Conservation (phyloP, 805 yeast genomes). For the Lipomyces chichibuensis region DNA sequence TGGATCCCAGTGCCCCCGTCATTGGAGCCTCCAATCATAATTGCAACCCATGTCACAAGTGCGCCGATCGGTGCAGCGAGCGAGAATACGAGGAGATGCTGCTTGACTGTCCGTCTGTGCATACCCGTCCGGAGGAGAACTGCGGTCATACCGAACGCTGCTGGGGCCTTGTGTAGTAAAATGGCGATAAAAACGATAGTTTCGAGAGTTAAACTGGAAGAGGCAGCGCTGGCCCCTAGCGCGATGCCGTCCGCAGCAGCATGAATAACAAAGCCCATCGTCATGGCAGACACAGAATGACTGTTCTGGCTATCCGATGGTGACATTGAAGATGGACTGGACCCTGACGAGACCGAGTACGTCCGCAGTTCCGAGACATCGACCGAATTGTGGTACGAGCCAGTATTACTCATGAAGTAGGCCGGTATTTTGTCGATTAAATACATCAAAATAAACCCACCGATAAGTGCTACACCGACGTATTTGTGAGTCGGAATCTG, state of each 20-base stretch:
- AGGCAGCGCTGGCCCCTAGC: constrained; percentile 60
- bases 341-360: constrained; percentile 20
- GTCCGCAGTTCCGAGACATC: constrained; percentile 41
- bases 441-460: constrained; percentile 61
- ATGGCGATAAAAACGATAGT: constrained; percentile 61
- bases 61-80: constrained; percentile 66
- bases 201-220: constrained; percentile 47
- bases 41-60: constrained; percentile 51
- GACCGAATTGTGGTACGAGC: constrained; percentile 32
- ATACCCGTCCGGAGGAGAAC: constrained; percentile 52
- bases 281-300: constrained; percentile 46
- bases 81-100: constrained; percentile 60
- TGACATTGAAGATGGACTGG: constrained; percentile 8
- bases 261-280: constrained; percentile 67
- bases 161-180: constrained; percentile 72
- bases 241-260: constrained; percentile 75
- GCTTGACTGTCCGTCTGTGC: constrained; percentile 43
- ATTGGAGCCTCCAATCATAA: constrained; percentile 43
- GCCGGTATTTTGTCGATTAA: constrained; percentile 51
- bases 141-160: constrained; percentile 67
- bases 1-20: constrained; percentile 38
- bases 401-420: constrained; percentile 16
- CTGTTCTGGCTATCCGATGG: not conserved
- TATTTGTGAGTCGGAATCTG: constrained; percentile 16
- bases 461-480: constrained; percentile 55